Conservation (phyloP, 2,329 filamentous ascomycete genomes). For the Malbranchea cinnamomea region DNA sequence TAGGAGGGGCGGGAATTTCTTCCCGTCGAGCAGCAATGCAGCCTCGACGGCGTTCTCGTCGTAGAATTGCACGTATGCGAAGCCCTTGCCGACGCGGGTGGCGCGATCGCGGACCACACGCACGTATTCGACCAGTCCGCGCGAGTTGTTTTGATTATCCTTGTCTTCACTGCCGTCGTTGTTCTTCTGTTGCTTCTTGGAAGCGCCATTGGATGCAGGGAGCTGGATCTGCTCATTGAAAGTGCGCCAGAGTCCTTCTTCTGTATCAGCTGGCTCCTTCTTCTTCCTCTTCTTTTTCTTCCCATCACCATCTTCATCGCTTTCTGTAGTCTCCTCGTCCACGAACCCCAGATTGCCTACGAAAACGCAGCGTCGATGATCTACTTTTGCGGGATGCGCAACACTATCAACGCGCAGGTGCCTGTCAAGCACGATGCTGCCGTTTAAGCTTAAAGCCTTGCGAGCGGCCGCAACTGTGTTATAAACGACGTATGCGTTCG, state of each 20-base stretch:
- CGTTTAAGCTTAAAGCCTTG: constrained; percentile 67
- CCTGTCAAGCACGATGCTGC: constrained; percentile 65
- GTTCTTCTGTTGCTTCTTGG: constrained; percentile 13
- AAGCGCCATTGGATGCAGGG: too few species aligned
- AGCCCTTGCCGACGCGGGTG: constrained; percentile 88
- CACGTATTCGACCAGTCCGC: constrained; percentile 81
- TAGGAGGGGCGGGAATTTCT: constrained; percentile 90
- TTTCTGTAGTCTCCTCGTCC: constrained; percentile 66
- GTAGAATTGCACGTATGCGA: constrained; percentile 94
- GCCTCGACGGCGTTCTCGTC: constrained; percentile 79
- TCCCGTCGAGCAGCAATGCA: constrained; percentile 75
- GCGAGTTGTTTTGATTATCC: constrained; percentile 47
- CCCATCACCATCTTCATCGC: constrained; percentile 45
- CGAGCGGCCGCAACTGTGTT: constrained; percentile 59
- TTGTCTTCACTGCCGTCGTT: not conserved
- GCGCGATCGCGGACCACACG: constrained; percentile 78
- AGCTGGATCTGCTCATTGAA: constrained; percentile 24
- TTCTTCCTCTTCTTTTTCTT: constrained; percentile 56
- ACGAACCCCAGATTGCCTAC: constrained; percentile 94
- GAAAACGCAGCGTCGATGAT: constrained; percentile 84
- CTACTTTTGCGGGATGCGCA: constrained; percentile 67
- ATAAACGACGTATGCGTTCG: constrained; percentile 90
- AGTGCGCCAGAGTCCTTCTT: constrained; percentile 54
- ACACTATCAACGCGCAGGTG: constrained; percentile 86
- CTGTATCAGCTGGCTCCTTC: constrained; percentile 66